Base-by-base conservation (phyloP, 352 stramenopile species). In the Phytophthora litchii region DNA sequence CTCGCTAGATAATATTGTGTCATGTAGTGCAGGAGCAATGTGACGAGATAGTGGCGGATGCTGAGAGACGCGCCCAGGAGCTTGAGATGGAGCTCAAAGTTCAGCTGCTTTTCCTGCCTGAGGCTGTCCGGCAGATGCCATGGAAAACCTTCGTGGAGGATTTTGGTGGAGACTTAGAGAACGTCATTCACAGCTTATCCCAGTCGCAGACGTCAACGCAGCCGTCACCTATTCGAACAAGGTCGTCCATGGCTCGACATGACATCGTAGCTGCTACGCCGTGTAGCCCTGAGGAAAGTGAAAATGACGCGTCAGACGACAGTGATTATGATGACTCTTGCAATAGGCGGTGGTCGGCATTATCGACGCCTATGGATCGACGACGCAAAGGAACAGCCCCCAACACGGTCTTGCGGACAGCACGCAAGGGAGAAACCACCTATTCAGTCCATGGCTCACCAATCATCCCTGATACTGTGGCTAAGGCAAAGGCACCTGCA, bases 141-240 rank as follows among this genome's bases (percentile, higher is more conserved):
- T 91, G 82, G 82, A 88, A 86, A 60, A 90, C 76, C 35, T 91
- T 93, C 57, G 86, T 82, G 36, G 76, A 84, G n/a, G 80, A 92
- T 59, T 92, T 87, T 63, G 79, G 76, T 34, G 84, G 84, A 36
- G 80, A 82, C 52, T 66, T 93, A 21, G 68, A 84, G 48, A 89
- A 87, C 55, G 81, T 80, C 38, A 90, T 91, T 31, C 60, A 89
- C 60, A 84, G 82, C 54, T 78, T 89, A 12, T 75, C 71, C n/a
- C 59, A 73, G 29, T 62, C 55, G 1, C 50, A 64, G 17, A 32
- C 16, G 7, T 67, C 34, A 6, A 49, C 46, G 6, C 52, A 67
- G n/a, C 4, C 32, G 4, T 73, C 52, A 12, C 55, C 68, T 42
- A 11, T n/a, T 10, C 48, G 40, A 13, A 47, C 46, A 4, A 44